Conservation (phyloP, 2,329 filamentous ascomycete genomes). For the Clonostachys rosea region DNA sequence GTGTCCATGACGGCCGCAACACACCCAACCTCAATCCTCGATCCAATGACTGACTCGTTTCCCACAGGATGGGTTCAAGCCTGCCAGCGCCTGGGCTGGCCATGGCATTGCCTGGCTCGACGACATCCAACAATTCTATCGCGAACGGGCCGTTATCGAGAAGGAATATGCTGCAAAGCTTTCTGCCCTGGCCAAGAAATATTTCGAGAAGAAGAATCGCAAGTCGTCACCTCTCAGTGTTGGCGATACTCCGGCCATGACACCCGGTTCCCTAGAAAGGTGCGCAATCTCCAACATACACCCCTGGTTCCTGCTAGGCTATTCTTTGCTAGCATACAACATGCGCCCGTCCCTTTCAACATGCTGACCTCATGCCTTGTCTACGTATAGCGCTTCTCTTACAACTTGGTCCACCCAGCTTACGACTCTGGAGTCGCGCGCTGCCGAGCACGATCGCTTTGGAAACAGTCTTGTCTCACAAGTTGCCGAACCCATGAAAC, state of each 20-base stretch:
- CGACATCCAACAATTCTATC: conserved; percentile 95
- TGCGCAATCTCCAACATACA: conserved; percentile 19
- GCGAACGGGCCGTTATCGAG: conserved; percentile 88
- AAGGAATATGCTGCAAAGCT: conserved; percentile 95
- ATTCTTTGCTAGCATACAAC: background rate
- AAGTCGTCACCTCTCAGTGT: conserved; percentile 86
- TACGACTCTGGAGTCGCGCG: conserved; percentile 81
- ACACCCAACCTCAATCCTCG: too few relatives aligned
- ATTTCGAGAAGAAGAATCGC: conserved; percentile 93
- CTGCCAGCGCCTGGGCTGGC: conserved; percentile 86
- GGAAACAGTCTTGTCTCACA: conserved; percentile 72
- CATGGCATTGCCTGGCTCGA: conserved; percentile 93
- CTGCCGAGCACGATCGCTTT: conserved; percentile 84
- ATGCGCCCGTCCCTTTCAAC: background rate
- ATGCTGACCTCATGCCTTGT: conserved; percentile 10
- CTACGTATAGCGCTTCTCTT: conserved; percentile 67
- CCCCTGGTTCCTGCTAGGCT: too few relatives aligned
- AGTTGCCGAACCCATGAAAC: conserved; percentile 83
- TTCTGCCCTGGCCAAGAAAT: conserved; percentile 84
- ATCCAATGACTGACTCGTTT: background rate
- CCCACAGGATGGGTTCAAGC: conserved; percentile 86
- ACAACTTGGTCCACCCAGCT: conserved; percentile 97
- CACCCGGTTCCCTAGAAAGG: conserved; percentile 91
- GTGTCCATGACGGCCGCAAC: too few relatives aligned
- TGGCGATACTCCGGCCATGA: conserved; percentile 87